Evolutionary conservation across 768 basidiomycete species (phyloP).

Genomic region (Tephrocybe rancida): DNA sequence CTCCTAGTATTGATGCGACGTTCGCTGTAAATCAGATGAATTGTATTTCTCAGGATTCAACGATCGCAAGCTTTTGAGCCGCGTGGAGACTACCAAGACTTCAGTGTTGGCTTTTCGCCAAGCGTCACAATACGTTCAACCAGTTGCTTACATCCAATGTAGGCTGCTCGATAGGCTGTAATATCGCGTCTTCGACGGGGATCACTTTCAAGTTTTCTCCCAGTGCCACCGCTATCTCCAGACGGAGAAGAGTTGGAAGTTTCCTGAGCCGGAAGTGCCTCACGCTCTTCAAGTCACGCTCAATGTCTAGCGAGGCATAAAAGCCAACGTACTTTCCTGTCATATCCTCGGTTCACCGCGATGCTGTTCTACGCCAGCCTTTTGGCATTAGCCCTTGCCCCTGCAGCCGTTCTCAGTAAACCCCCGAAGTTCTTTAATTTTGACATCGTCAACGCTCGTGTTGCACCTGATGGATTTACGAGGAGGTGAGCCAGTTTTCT

Average conservation of each 20-base stretch:
- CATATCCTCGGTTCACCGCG: background rate
- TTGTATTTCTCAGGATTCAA: no score
- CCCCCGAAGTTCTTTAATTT: slow-evolving; percentile 13
- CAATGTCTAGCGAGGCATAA: no score
- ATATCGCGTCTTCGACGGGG: background rate
- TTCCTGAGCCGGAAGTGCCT: no score
- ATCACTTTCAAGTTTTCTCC: background rate
- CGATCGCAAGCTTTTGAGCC: no score
- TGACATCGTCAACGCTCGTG: slow-evolving; percentile 18
- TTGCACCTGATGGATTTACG: slow-evolving; percentile 25
- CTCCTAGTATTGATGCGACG: no score
- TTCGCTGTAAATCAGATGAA: no score
- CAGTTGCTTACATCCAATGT: background rate
- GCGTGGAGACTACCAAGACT: background rate
- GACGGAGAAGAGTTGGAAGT: no score
- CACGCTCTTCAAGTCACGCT: no score
- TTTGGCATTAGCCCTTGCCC: background rate
- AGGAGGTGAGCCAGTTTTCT: slow-evolving; percentile 14
- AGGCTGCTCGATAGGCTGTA: background rate
- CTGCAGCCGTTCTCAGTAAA: slow-evolving; percentile 13
- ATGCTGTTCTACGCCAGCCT: background rate
- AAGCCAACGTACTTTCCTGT: no score
- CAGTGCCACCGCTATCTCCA: background rate
- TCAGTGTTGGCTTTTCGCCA: no score
- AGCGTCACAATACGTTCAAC: no score